A percentile compares a stretch with the other conserved stretches of the same genome.
Conservation (phyloP, 306 rosid species). For the Acacia melanoxylon region DNA sequence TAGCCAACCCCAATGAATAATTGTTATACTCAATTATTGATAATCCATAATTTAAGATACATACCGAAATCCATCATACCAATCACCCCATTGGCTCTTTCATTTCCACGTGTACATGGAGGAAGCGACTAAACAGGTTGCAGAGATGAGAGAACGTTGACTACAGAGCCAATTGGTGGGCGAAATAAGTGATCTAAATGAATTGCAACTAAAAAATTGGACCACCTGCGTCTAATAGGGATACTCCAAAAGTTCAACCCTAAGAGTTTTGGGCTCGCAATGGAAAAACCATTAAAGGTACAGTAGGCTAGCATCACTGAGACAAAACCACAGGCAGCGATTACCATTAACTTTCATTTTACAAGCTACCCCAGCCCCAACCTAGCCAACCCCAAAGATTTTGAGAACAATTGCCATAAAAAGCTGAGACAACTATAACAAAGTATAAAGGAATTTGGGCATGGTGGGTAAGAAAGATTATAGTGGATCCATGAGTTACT, state of each 20-base stretch:
- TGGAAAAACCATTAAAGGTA: background rate
- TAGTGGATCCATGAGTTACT: conserved; percentile 7
- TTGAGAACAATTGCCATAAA: background rate
- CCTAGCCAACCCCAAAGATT: background rate
- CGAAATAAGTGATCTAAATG: background rate
- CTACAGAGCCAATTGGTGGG: background rate
- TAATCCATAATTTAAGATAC: background rate
- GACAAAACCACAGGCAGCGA: background rate
- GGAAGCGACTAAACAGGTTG: background rate
- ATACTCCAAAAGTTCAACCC: conserved; percentile 1
- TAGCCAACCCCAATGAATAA: background rate
- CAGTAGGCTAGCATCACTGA: background rate
- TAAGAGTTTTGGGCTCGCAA: conserved; percentile 9
- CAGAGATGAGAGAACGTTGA: background rate
- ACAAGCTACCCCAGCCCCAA: background rate
- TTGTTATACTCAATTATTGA: background rate
- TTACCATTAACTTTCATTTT: background rate
- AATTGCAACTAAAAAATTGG: background rate
- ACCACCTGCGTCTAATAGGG: conserved; percentile 7
- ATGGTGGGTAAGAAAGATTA: background rate
- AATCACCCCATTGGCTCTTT: background rate
- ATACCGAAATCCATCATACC: background rate
- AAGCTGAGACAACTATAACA: background rate
- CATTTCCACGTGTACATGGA: background rate
- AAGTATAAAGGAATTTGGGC: conserved; percentile 7